Percentiles rank a stretch among this genome's conserved stretches.
These are phyloP conservation scores for Alternaria rosae DNA, from an alignment of 2,329 filamentous ascomycete genomes.

Conservation along the genomic window DNA sequence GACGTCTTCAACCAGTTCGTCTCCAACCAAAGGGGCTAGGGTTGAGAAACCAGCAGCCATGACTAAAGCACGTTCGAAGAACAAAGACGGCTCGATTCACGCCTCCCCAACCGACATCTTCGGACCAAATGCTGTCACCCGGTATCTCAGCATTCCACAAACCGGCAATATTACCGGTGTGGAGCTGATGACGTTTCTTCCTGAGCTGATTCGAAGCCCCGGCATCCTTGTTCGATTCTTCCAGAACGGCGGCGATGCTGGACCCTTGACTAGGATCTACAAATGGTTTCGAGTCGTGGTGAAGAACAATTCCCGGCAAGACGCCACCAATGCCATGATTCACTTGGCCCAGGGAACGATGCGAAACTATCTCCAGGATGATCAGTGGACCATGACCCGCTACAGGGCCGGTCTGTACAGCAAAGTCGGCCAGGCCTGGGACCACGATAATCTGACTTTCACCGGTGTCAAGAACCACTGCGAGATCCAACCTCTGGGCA, in stretches of 20 bases:
- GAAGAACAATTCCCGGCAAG: neutral
- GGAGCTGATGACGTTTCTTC: constrained; percentile 10
- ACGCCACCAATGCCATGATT: neutral
- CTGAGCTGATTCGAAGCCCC: neutral
- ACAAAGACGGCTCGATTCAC: neutral
- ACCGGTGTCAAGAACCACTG: neutral
- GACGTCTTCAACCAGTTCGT: neutral
- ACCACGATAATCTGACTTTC: neutral
- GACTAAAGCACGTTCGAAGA: neutral
- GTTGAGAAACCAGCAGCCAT: neutral
- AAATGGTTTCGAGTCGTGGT: neutral
- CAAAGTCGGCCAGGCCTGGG: neutral
- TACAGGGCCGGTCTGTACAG: neutral
- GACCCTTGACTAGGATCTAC: neutral
- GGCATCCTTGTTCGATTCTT: neutral
- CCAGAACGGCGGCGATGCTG: neutral
- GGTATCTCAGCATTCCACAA: constrained; percentile 3
- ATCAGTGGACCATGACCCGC: neutral
- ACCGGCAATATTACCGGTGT: constrained; percentile 12
- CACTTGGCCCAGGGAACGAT: neutral
- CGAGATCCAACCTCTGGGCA: constrained; percentile 1
- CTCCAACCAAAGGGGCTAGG: neutral
- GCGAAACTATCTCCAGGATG: neutral
- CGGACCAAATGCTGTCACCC: neutral
- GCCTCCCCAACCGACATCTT: neutral